Evolutionary conservation across 2,329 filamentous ascomycete genomes (phyloP).

Genomic region (Alternaria incomplexa): DNA sequence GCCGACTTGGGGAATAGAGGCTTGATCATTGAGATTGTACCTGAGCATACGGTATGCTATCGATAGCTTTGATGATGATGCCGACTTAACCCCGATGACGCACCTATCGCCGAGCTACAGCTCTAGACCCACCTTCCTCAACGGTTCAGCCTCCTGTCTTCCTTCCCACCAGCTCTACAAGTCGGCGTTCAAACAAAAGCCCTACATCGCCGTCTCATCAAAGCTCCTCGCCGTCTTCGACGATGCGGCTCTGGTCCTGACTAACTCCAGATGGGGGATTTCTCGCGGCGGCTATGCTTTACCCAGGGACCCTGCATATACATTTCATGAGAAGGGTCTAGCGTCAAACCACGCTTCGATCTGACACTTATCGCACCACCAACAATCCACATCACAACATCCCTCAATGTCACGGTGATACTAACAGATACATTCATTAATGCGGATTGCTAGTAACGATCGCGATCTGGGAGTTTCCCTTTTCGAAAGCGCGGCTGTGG

Average conservation of each 20-base stretch:
- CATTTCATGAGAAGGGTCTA: constrained; percentile 28
- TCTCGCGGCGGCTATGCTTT: background rate
- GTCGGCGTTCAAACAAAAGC: background rate
- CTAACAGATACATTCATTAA: constrained; percentile 12
- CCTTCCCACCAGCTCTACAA: background rate
- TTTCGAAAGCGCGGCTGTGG: constrained; percentile 6
- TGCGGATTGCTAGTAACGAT: constrained; percentile 17
- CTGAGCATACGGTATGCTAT: too few species aligned
- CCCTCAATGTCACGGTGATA: constrained; percentile 5
- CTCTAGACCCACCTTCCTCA: background rate
- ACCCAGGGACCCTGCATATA: constrained; percentile 22
- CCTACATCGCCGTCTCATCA: background rate
- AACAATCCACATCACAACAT: constrained; percentile 2
- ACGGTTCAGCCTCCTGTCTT: background rate
- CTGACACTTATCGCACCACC: constrained; percentile 12
- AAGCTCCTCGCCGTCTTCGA: background rate
- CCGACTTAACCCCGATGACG: background rate
- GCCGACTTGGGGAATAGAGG: too few species aligned
- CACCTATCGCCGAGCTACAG: background rate
- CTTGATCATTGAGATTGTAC: too few species aligned
- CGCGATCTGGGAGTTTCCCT: constrained; percentile 16
- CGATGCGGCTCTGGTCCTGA: background rate
- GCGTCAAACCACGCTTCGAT: constrained; percentile 15
- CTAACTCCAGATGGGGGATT: background rate
- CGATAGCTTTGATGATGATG: too few species aligned